Conservation (phyloP, 2,329 filamentous ascomycete species). For the Calonectria fujianensis region DNA sequence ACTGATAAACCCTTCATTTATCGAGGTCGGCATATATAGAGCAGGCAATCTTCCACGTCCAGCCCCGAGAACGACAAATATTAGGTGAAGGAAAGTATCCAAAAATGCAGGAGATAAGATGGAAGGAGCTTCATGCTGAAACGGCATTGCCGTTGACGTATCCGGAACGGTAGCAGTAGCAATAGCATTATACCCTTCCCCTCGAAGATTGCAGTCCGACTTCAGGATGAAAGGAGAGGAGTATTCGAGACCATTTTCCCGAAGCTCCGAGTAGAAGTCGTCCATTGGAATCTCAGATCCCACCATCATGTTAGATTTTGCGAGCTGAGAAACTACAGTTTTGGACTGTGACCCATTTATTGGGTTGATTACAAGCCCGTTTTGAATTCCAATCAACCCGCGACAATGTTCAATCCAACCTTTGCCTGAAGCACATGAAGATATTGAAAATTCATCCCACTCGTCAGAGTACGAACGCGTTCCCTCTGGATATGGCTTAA, state of each 20-base stretch:
- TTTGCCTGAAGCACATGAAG: slow-evolving; percentile 69
- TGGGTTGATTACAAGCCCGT: slow-evolving; percentile 45
- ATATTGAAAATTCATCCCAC: slow-evolving; percentile 75
- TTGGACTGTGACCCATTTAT: slow-evolving; percentile 41
- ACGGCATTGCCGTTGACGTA: slow-evolving; percentile 67
- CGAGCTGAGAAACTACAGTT: slow-evolving; percentile 36
- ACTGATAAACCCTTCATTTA: slow-evolving; percentile 57
- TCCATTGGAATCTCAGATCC: slow-evolving; percentile 40
- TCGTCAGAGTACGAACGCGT: slow-evolving; percentile 61
- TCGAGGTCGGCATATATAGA: slow-evolving; percentile 62
- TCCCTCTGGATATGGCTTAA: slow-evolving; percentile 55
- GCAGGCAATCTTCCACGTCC: slow-evolving; percentile 54
- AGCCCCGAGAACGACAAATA: slow-evolving; percentile 62
- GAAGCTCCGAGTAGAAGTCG: slow-evolving; percentile 54
- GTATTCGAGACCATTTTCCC: slow-evolving; percentile 52
- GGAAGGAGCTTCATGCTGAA: slow-evolving; percentile 63
- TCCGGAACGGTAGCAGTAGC: slow-evolving; percentile 63
- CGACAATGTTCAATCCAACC: slow-evolving; percentile 77
- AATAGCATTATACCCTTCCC: slow-evolving; percentile 39
- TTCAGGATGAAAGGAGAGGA: slow-evolving; percentile 50
- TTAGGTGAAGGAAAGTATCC: slow-evolving; percentile 66
- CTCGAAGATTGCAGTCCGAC: slow-evolving; percentile 34
- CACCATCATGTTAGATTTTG: not conserved
- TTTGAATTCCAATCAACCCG: slow-evolving; percentile 67
- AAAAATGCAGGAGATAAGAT: slow-evolving; percentile 68